phyloP scores from a whole-genome alignment of 2,329 filamentous ascomycete species.

The Talaromyces sp. region DNA sequence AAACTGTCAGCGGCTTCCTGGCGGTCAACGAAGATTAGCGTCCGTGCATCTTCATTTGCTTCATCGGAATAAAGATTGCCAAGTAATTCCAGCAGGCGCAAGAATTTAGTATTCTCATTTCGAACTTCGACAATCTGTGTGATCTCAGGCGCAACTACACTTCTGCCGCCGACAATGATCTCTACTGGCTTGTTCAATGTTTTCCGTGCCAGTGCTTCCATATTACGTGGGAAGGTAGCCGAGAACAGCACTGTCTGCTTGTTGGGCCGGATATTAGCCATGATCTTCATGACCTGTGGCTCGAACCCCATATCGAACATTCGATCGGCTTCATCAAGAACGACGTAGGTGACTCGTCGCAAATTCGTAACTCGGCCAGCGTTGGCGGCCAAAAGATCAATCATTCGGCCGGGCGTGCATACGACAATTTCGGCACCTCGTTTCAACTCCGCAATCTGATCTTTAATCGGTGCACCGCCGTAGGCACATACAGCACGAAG shows the following conservation, averaged over 20 bases:
- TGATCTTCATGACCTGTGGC: constrained; percentile 95
- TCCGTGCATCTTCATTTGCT: constrained; percentile 80
- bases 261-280: constrained; percentile 84
- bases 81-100: constrained; percentile 76
- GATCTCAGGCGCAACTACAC: constrained; percentile 64
- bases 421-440: constrained; percentile 92
- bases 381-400: constrained; percentile 90
- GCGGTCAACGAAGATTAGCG: constrained; percentile 85
- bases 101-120: constrained; percentile 75
- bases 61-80: constrained; percentile 71
- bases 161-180: constrained; percentile 85
- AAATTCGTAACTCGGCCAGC: constrained; percentile 91
- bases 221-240: constrained; percentile 89
- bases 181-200: constrained; percentile 79
- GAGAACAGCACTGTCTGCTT: constrained; percentile 94
- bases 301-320: constrained; percentile 99
- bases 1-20: constrained; percentile 84
- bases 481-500: constrained; percentile 88
- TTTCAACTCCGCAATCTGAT: constrained; percentile 95
- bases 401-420: constrained; percentile 90
- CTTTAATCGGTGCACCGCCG: constrained; percentile 90
- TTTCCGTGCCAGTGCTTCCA: constrained; percentile 86
- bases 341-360: constrained; percentile 82
- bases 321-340: constrained; percentile 93
- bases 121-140: constrained; percentile 88